A percentile compares a stretch with the other conserved stretches of the same genome.
Conservation (phyloP, 257 asterid species). For the Nicotiana sylvestris region DNA sequence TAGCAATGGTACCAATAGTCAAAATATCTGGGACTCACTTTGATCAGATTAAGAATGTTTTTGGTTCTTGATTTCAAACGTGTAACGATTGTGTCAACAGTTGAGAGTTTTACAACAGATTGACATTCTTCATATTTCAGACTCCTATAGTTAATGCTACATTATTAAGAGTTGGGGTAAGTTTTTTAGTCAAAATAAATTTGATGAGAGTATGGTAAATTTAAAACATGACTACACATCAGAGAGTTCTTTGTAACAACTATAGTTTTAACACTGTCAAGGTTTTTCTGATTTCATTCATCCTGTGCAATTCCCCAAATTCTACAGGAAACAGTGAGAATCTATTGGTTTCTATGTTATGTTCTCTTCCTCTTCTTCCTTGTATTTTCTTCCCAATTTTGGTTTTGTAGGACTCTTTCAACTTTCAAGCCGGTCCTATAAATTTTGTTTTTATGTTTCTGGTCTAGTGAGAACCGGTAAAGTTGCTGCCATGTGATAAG, state of each 20-base stretch:
- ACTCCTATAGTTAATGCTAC: background rate
- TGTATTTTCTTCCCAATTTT: background rate
- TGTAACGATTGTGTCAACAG: background rate
- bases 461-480: no score
- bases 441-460: background rate
- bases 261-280: background rate
- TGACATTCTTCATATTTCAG: background rate
- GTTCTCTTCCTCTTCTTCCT: background rate
- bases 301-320: background rate
- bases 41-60: background rate
- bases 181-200: no score
- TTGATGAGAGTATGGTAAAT: background rate
- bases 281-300: background rate
- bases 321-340: background rate
- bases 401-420: no score
- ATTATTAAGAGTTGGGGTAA: background rate
- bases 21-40: background rate
- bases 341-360: background rate
- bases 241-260: background rate
- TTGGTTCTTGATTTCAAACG: background rate
- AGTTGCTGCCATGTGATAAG: no score
- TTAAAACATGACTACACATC: background rate
- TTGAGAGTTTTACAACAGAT: background rate
- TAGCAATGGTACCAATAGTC: background rate
- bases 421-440: background rate